These are phyloP conservation scores for Eucalyptus guilfoylei DNA, from an alignment of 345 rosid genomes.

Conservation along the genomic window DNA sequence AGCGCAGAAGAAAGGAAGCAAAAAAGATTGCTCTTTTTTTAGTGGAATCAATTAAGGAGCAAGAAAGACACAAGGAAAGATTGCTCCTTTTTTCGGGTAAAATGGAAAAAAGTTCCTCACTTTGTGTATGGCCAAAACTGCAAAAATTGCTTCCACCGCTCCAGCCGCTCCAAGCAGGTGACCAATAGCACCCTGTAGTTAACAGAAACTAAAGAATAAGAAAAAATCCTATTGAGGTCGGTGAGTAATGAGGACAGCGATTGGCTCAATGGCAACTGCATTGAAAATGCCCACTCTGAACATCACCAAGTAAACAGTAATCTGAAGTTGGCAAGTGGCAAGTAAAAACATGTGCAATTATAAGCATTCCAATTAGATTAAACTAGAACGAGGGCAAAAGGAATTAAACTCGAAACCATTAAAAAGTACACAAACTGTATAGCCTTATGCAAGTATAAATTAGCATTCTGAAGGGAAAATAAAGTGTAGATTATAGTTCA, in stretches of 20 bases:
- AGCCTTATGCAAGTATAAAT: not conserved
- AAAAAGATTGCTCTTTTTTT: not conserved
- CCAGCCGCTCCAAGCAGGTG: conserved; percentile 99
- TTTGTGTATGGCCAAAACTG: conserved; percentile 58
- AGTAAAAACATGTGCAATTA: not conserved
- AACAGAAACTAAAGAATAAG: not conserved
- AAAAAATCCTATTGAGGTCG: not conserved
- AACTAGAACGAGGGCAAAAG: not conserved
- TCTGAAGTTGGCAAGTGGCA: not conserved
- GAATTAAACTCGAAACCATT: not conserved
- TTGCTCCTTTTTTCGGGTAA: not conserved
- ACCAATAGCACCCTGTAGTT: conserved; percentile 74
- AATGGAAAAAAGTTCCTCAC: conserved; percentile 18
- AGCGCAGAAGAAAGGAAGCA: not conserved
- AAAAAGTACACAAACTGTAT: not conserved
- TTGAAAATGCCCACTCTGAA: not conserved
- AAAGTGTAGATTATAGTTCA: not conserved
- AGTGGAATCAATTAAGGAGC: not conserved
- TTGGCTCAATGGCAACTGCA: not conserved
- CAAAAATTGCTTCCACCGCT: conserved; percentile 84
- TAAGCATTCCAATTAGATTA: not conserved
- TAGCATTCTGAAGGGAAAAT: not conserved
- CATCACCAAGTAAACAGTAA: not conserved
- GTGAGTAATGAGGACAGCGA: not conserved
- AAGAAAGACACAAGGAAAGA: not conserved